phyloP scores from a whole-genome alignment of 257 asterid species.

The Ehretia macrophylla region DNA sequence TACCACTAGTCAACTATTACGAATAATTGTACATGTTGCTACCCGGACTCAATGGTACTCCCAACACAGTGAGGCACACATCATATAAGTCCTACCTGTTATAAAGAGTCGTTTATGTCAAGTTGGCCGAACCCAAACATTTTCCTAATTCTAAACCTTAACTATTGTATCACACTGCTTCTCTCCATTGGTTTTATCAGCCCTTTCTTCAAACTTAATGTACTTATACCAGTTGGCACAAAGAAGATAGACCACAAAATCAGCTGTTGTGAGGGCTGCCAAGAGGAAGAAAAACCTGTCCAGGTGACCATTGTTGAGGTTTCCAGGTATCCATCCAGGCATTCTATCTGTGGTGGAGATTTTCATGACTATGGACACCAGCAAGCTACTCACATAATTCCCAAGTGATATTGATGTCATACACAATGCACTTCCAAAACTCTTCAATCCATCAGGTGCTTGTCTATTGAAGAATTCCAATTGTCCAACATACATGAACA shows the following conservation, averaged over 20 bases:
- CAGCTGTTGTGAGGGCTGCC: slow-evolving; percentile 66
- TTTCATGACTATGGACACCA: slow-evolving; percentile 73
- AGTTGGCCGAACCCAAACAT: no score
- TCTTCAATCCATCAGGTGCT: slow-evolving; percentile 81
- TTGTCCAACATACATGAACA: slow-evolving; percentile 8
- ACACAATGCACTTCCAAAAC: slow-evolving; percentile 89
- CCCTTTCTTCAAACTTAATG: no score
- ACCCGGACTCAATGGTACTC: no score
- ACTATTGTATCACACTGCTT: no score
- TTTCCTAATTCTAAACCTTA: no score
- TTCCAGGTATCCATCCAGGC: slow-evolving; percentile 94
- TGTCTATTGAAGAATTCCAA: slow-evolving; percentile 47
- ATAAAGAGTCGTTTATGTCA: no score
- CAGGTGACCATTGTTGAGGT: slow-evolving; percentile 70
- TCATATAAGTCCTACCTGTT: no score
- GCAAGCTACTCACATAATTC: slow-evolving; percentile 75
- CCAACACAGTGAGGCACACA: no score
- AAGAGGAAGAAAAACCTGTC: slow-evolving; percentile 75
- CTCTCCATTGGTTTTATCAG: no score
- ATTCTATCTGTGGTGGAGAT: slow-evolving; percentile 46
- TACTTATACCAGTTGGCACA: slow-evolving; percentile 81
- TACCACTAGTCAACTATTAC: no score
- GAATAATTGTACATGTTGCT: no score
- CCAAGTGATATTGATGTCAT: slow-evolving; percentile 91
- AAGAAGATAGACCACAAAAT: slow-evolving; percentile 49